These are phyloP conservation scores for Escovopsis sp. DNA, from an alignment of 2,329 filamentous ascomycete genomes.

Conservation along the genomic window DNA sequence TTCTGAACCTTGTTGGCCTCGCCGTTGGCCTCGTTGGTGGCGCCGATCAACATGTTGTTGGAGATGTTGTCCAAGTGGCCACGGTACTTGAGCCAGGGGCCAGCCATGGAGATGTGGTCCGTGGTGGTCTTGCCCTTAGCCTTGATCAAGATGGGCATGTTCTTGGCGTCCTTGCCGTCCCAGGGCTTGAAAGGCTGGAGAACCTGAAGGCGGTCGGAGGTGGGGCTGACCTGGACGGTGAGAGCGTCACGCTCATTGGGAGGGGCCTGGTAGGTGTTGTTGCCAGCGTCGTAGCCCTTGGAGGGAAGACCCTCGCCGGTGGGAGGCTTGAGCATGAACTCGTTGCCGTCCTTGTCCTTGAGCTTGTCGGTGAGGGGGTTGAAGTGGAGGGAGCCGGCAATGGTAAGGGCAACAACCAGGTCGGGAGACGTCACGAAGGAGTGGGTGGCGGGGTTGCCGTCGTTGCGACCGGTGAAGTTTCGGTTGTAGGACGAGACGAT, in stretches of 20 bases:
- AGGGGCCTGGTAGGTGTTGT: conserved; percentile 92
- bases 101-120: conserved; percentile 94
- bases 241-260: conserved; percentile 63
- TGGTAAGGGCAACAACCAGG: conserved; percentile 71
- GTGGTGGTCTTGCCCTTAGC: conserved; percentile 91
- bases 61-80: conserved; percentile 98
- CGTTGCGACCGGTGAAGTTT: conserved; percentile 98
- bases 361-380: conserved; percentile 88
- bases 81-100: conserved; percentile 97
- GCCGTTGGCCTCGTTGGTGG: conserved; percentile 87
- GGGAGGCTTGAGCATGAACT: conserved; percentile 76
- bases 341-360: conserved; percentile 90
- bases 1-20: conserved; percentile 98
- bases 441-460: conserved; percentile 88
- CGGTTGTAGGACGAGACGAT: conserved; percentile 99
- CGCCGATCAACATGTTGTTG: conserved; percentile 99
- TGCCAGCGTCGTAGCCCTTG: conserved; percentile 76
- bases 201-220: conserved; percentile 87
- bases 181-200: conserved; percentile 74
- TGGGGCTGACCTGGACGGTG: conserved; percentile 69
- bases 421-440: conserved; percentile 88
- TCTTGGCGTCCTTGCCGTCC: conserved; percentile 78
- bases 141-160: conserved; percentile 93
- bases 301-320: conserved; percentile 67
- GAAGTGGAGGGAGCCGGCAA: conserved; percentile 78